Evolutionary conservation across 2,329 filamentous ascomycete genomes (phyloP), one percentile per base, ranked within the genome.

Genomic region (Thermochaetoides dissita): DNA sequence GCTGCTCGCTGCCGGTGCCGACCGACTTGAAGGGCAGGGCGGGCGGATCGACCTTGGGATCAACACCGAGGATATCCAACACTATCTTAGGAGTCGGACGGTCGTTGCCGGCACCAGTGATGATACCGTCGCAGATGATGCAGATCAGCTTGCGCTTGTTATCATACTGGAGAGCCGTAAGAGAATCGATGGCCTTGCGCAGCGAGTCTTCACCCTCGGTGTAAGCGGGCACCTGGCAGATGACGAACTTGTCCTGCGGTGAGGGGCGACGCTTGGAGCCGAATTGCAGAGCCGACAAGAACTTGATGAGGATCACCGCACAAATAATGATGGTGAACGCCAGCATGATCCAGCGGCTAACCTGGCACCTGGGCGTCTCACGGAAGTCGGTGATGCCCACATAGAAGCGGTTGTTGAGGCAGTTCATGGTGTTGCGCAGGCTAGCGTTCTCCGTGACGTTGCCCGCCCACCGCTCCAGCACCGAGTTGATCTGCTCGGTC

Each of bases 131-230:
- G 57, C 91, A 98, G 52, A 98, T 85, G 47, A 98, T 85, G 54
- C 81, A 91, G 51, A 98, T 89, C 28, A 98, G 76, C 65, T 98
- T 98, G 49, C 91, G 75, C 69, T 98, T 98, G 65, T 98, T 95
- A 64, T 98, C 91, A 54, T 98, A 98, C 52, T 94, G 82, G 10
- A 98, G 72, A 9, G 88, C 86, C 10, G 91, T 95, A 45, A 96
- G 72, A 1, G 91, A 96, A 59, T 98, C 91, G 2, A 98, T 71
- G 40, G 87, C 89, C 58, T 94, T 93, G 42, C 91, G 74, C 7
- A 98, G 68, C 4, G 88, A 89, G 55, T 98, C 91, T 68, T 98
- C 91, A 54, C 87, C 91, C 67, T 98, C 91, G 0, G 91, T 98
- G 58, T 98, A 98, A 6, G 91, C 91, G 8, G 91, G 91, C 30